These are phyloP conservation scores for Vitis hybrid DNA, from an alignment of 177 flowering plant genomes.

Conservation along the genomic window DNA sequence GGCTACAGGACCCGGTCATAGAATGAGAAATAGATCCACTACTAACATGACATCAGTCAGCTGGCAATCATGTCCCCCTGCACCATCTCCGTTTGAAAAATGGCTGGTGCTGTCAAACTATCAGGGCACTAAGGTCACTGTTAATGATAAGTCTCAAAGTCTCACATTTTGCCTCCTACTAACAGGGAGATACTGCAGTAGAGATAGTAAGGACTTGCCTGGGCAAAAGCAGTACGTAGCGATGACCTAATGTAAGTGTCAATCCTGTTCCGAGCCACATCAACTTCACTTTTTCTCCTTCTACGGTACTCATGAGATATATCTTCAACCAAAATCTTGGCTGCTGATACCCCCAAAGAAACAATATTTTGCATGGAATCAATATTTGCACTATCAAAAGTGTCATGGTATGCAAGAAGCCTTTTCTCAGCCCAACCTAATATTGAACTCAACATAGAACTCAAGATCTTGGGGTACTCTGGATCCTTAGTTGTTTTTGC, in stretches of 20 bases:
- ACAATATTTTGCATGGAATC: conserved; percentile 47
- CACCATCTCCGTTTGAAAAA: too few species aligned
- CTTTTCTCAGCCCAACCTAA: conserved; percentile 60
- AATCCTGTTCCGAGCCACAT: conserved; percentile 44
- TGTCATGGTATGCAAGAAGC: conserved; percentile 59
- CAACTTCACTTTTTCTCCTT: conserved; percentile 42
- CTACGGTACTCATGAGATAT: conserved; percentile 51
- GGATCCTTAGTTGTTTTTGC: conserved; percentile 46
- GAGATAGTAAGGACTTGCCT: conserved; percentile 33
- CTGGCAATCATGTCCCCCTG: too few species aligned
- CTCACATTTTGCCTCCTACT: background rate
- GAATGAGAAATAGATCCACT: too few species aligned
- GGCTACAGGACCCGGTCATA: too few species aligned
- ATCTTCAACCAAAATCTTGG: conserved; percentile 50
- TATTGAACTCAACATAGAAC: conserved; percentile 42
- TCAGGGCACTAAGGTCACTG: too few species aligned
- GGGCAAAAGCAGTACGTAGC: conserved; percentile 56
- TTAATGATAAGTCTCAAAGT: background rate
- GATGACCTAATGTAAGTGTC: conserved; percentile 57
- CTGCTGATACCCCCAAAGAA: conserved; percentile 47
- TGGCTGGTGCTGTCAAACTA: too few species aligned
- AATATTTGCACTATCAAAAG: conserved; percentile 39
- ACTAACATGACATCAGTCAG: too few species aligned
- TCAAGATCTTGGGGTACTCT: conserved; percentile 43
- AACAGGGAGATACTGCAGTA: background rate